phyloP scores from a whole-genome alignment of 495 filamentous ascomycete genomes.

The Xylaria sp. region DNA sequence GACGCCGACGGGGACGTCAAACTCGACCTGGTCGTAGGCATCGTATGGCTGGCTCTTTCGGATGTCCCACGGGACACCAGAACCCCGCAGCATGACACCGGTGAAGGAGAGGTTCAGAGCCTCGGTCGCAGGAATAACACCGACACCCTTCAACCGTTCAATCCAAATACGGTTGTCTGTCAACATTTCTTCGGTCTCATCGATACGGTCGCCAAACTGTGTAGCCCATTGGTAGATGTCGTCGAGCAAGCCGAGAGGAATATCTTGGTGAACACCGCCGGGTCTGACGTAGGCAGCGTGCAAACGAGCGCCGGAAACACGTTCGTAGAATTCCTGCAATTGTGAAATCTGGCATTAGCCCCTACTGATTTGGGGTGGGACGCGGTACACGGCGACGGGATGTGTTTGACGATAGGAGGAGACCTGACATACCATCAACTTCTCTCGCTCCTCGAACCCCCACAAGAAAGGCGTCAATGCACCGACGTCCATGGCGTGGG shows the following conservation, averaged over 20 bases:
- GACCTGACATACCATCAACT: constrained; percentile 83
- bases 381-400: neutral
- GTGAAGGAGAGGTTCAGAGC: constrained; percentile 95
- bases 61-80: constrained; percentile 97
- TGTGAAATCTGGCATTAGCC: constrained; percentile 20
- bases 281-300: constrained; percentile 98
- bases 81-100: constrained; percentile 97
- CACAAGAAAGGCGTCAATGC: constrained; percentile 98
- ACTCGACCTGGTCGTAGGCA: constrained; percentile 96
- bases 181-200: constrained; percentile 97
- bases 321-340: constrained; percentile 96
- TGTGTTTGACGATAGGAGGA: constrained; percentile 1
- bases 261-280: constrained; percentile 94
- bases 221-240: constrained; percentile 99
- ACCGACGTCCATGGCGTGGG: constrained; percentile 99
- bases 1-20: constrained; percentile 94
- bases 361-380: neutral
- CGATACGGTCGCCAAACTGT: constrained; percentile 98
- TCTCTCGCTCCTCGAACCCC: constrained; percentile 99
- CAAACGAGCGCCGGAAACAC: constrained; percentile 96
- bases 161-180: constrained; percentile 99
- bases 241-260: constrained; percentile 93
- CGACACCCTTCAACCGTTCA: constrained; percentile 86
- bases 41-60: constrained; percentile 96
- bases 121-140: constrained; percentile 88